Evolutionary conservation across 106 monocot genomes (phyloP), one percentile per base, ranked within the genome.

Genomic region (Iris macrosiphon): DNA sequence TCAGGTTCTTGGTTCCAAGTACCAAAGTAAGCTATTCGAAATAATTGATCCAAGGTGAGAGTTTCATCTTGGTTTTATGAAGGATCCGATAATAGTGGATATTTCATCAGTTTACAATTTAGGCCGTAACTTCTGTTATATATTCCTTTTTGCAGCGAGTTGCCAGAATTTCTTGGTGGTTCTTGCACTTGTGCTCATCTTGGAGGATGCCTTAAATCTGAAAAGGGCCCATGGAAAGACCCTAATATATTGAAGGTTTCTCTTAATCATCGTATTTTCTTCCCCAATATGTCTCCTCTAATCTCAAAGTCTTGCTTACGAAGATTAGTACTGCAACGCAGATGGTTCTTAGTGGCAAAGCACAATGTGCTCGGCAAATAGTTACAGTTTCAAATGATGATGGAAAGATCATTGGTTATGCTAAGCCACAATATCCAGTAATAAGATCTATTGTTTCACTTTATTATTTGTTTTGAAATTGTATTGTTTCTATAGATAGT

Each of bases 81-180:
- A 16, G 28, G 12, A 11, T 28, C n/a, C n/a, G n/a, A n/a, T n/a
- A n/a, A n/a, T n/a, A n/a, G n/a, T n/a, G n/a, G n/a, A n/a, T n/a
- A n/a, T n/a, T n/a, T n/a, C n/a, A n/a, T n/a, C n/a, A n/a, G n/a
- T n/a, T 31, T 23, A 11, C 21, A 3, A 0, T 2, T 39, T 27
- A 18, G 29, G 7, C 10, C 0, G n/a, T 37, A 29, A 26, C 41
- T 60, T 52, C 4, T 54, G 26, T 58, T 33, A 63, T 44, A 40
- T 63, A 8, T 21, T 60, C 29, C 31, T 31, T 37, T 15, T 31
- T 61, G 0, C 49, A 81, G 81, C 55, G 75, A 81, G 44, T 55
- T 81, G 56, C 81, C 81, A 8, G 81, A 81, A 58, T 81, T 81
- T 63, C 62, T 81, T 59, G 81, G 81, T 39, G 81, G 81, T 44